These are phyloP conservation scores for Debaryomyces singareniensis DNA, from an alignment of 1,139 yeast genomes.

Conservation along the genomic window DNA sequence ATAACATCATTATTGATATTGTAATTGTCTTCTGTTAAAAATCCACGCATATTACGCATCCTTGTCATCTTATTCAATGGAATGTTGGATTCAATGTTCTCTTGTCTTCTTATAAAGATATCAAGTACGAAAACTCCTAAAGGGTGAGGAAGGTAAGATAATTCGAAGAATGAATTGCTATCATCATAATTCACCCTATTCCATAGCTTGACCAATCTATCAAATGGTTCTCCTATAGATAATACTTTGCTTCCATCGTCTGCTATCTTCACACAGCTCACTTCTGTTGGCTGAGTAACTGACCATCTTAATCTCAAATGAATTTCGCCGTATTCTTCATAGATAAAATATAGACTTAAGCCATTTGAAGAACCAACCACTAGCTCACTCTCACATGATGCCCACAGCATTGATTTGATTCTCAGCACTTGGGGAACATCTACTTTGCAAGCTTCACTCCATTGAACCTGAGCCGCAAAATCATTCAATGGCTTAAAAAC, in stretches of 20 bases:
- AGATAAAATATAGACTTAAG: slow-evolving; percentile 49
- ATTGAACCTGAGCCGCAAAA: slow-evolving; percentile 37
- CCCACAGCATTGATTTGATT: slow-evolving; percentile 63
- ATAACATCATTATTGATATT: slow-evolving; percentile 41
- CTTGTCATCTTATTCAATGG: slow-evolving; percentile 31
- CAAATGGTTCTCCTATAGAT: slow-evolving; percentile 50
- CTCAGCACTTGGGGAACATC: slow-evolving; percentile 19
- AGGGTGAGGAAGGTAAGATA: slow-evolving; percentile 63
- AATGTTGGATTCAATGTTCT: slow-evolving; percentile 1
- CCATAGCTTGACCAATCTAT: slow-evolving; percentile 73
- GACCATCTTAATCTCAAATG: slow-evolving; percentile 45
- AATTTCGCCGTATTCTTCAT: slow-evolving; percentile 38
- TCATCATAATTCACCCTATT: slow-evolving; percentile 64
- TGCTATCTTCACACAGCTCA: slow-evolving; percentile 49
- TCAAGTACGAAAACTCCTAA: slow-evolving; percentile 41
- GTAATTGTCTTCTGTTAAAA: slow-evolving; percentile 18
- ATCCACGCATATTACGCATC: slow-evolving; percentile 33
- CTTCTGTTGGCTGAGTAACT: slow-evolving; percentile 50
- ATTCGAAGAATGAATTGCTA: slow-evolving; percentile 63
- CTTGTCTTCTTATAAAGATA: slow-evolving; percentile 40
- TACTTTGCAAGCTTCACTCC: slow-evolving; percentile 35
- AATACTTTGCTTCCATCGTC: slow-evolving; percentile 64
- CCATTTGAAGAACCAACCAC: slow-evolving; percentile 50
- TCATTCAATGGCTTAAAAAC: slow-evolving; percentile 42
- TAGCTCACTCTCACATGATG: slow-evolving; percentile 48